These are phyloP conservation scores for Aspergillus diversus DNA, from an alignment of 495 filamentous ascomycete species.

Conservation along the genomic window DNA sequence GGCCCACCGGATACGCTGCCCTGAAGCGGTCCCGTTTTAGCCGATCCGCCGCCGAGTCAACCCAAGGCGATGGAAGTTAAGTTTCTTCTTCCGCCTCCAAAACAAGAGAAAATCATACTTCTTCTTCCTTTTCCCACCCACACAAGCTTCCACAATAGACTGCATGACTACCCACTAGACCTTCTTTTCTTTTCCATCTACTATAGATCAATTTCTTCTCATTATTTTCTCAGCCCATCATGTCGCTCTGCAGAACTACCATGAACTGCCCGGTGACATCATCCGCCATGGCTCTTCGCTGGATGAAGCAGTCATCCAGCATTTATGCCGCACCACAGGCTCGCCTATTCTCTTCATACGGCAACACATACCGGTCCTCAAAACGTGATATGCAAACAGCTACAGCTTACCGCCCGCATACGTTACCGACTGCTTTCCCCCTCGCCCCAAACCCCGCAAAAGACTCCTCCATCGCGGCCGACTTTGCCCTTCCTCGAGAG, in stretches of 20 bases:
- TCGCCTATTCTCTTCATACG: conserved; percentile 69
- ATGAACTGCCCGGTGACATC: conserved; percentile 52
- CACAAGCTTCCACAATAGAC: not conserved
- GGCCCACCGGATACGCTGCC: conserved; percentile 24
- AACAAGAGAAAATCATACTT: conserved; percentile 23
- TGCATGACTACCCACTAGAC: conserved; percentile 14
- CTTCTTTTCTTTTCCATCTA: not conserved
- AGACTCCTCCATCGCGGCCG: conserved; percentile 70
- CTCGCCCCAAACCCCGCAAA: conserved; percentile 69
- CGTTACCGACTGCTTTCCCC: conserved; percentile 63
- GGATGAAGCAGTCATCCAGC: conserved; percentile 47
- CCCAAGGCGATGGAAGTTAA: not conserved
- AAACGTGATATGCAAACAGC: conserved; percentile 72
- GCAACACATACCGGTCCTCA: conserved; percentile 53
- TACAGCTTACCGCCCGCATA: conserved; percentile 76
- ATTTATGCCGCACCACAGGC: conserved; percentile 55
- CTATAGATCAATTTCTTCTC: conserved; percentile 13
- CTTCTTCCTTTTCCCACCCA: conserved; percentile 21
- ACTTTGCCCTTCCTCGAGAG: conserved; percentile 34
- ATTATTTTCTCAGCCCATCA: conserved; percentile 22
- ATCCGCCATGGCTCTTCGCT: conserved; percentile 58
- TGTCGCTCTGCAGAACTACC: conserved; percentile 42
- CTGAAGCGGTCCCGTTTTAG: conserved; percentile 20
- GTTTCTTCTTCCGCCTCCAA: conserved; percentile 28
- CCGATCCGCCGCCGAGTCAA: conserved; percentile 22